Base-by-base conservation (phyloP, 345 rosid species). In the Salix udensis region DNA sequence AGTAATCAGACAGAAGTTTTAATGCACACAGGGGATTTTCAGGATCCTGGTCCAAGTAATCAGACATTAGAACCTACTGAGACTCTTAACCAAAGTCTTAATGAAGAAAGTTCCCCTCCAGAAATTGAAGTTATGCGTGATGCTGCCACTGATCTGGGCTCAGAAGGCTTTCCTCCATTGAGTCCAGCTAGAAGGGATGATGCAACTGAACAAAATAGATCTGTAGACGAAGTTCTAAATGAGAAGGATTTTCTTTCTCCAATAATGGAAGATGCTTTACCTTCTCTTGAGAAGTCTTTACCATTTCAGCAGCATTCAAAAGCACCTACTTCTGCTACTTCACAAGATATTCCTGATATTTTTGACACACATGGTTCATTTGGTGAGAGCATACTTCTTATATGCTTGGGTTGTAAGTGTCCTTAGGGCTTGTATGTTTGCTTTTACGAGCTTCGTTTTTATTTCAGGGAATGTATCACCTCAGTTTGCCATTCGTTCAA, bases 71-170 rank as follows among this genome's bases (percentile, higher is more conserved):
- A 7, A 5, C 19, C 37, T 67, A 19, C 21, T 37, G 88, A 82
- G 79, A 65, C 69, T 70, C 79, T 70, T 64, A 66, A 52, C 80
- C 44, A 67, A 11, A 74, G 36, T 74, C 37, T 67, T 52, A 77
- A 68, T 55, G 71, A 53, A 5, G 77, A 65, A 18, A 52, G 31
- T 79, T 78, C 88, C 70, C 83, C 86, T 50, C 96, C 90, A 1
- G 89, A 85, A 40, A 71, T 87, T 77, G 98, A 91, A 86, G 80
- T 46, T 61, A 74, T 83, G 86, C 91, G 97, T 73, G 96, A 89
- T 53, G 82, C 86, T 44, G 73, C 42, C 4, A 84, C 36, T 37
- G 89, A 77, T 79, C 68, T 82, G 36, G 71, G 82, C 78, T 72
- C 84, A 30, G 83, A 61, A 70, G 78, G 76, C 26, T 60, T 77